Base-by-base conservation (phyloP, 306 rosid genomes). In the Vigna mungo region DNA sequence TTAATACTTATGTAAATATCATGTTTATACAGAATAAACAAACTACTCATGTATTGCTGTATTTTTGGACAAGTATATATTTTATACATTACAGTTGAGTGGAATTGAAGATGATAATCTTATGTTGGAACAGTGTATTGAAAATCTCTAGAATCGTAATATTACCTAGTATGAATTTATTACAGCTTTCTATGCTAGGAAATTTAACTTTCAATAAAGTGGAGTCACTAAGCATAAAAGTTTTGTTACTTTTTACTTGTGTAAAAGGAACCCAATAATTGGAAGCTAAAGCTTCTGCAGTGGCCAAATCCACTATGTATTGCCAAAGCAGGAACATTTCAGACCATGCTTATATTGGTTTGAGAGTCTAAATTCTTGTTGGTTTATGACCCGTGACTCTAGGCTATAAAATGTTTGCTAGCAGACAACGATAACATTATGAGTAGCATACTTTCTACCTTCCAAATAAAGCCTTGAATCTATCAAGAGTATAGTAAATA, bases 301-400 rank as follows among this genome's bases (percentile, higher is more conserved):
- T 44, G 27, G 69, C 23, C 21, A 73, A 25, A 81, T 34, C 7
- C 37, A 34, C 37, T 34, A 34, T 34, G 37, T 4, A 34, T 34
- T 44, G 72, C 23, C 21, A 73, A 81, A 72, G 74, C 64, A 72
- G 25, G 36, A 69, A 74, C 25, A 4, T 76, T 30, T 36, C 55
- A 18, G 60, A 72, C 47, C 64, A 51, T 68, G 61, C 46, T 49
- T 77, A 62, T 76, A 68, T 76, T 18, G 75, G 68, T 73, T 51
- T 76, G 70, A 80, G 86, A 46, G 75, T 78, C 62, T 17, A 14
- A 43, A 49, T 16, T 52, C 54, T 51, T 68, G 58, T 68, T 72
- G 68, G 58, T 53, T 25, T 52, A 65, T 39, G 74, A 74, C 85
- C 87, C 90, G 83, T 88, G 89, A 86, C 74, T 78, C 72, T 30